Percentiles rank a stretch among this genome's conserved stretches.
phyloP scores from a whole-genome alignment of 495 filamentous ascomycete genomes.

The Neurospora sublineolata region DNA sequence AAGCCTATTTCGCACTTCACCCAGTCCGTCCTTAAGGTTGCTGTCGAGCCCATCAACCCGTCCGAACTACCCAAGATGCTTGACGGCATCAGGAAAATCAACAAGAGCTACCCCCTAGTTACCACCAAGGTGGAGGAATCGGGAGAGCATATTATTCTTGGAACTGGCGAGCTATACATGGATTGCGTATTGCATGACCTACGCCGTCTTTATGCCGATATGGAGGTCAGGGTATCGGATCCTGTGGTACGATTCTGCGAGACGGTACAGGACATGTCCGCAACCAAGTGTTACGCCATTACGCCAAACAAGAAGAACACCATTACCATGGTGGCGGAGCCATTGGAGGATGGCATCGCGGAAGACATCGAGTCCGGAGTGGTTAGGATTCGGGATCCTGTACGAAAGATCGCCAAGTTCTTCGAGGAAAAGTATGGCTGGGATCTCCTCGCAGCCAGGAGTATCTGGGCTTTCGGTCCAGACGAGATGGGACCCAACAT shows the following conservation, averaged over 20 bases:
- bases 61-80: conserved; percentile 99
- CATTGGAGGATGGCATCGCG: conserved; percentile 85
- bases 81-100: conserved; percentile 89
- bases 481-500: conserved; percentile 95
- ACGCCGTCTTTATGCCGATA: conserved; percentile 87
- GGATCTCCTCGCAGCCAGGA: conserved; percentile 86
- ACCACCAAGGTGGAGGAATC: conserved; percentile 97
- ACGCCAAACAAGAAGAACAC: conserved; percentile 99
- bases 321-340: conserved; percentile 96
- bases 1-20: conserved; percentile 88
- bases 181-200: conserved; percentile 96
- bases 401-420: conserved; percentile 86
- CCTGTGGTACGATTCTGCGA: conserved; percentile 96
- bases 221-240: conserved; percentile 98
- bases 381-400: conserved; percentile 86
- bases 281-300: conserved; percentile 94
- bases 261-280: conserved; percentile 93
- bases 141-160: conserved; percentile 91
- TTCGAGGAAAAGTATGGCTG: conserved; percentile 97
- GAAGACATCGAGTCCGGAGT: conserved; percentile 87
- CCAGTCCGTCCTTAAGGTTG: conserved; percentile 94
- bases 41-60: conserved; percentile 95
- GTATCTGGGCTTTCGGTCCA: conserved; percentile 97
- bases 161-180: conserved; percentile 96
- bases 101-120: conserved; percentile 92